Base-by-base conservation (phyloP, 148 eudicot species). In the Spergularia bocconei region DNA sequence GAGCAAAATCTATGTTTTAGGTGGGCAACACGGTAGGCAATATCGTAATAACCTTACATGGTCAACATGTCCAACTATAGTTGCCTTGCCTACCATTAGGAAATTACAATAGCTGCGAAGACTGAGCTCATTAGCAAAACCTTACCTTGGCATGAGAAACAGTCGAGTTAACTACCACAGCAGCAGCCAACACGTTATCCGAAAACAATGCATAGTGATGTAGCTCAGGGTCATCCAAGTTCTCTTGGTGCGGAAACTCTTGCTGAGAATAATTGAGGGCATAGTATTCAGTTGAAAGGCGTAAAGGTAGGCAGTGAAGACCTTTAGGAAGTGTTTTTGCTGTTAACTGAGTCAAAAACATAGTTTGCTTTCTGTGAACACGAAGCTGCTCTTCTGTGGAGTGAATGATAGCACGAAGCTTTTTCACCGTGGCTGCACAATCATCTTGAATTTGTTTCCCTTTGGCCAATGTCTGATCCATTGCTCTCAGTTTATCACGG, bases 291-390 rank as follows among this genome's bases (percentile, higher is more conserved):
- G 89, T 83, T 38, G 97, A 84, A 48, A 95, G 97, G 72, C 98
- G 93, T 81, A 95, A 79, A 38, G 97, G 97, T 71, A 95, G 96
- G 83, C 98, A 92, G 77, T 95, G 98, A 77, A 92, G 98, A 77
- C 98, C 97, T 84, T 92, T 95, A 56, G 98, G 97, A 72, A 92
- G 82, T 72, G 98, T 90, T 79, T 95, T 95, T 54, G 97, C 96
- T 72, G 93, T 92, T 74, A 95, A 78, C 66, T 95, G 98, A 50
- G 93, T 92, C 79, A 95, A 86, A 82, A 92, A 95, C 83, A 85
- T 76, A 13, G 91, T 80, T 75, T 95, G 98, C 85, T 90, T 95
- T 84, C 85, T 88, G 77, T 95, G 97, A 76, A 86, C 90, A 61
- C 92, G 88, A 54, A 92, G 91, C 88, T 95, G 98, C 80, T 95